A percentile compares a stretch with the other conserved stretches of the same genome.
Evolutionary conservation across 1,284 basidiomycete genomes (phyloP).

Genomic region (Cerioporus squamosus): DNA sequence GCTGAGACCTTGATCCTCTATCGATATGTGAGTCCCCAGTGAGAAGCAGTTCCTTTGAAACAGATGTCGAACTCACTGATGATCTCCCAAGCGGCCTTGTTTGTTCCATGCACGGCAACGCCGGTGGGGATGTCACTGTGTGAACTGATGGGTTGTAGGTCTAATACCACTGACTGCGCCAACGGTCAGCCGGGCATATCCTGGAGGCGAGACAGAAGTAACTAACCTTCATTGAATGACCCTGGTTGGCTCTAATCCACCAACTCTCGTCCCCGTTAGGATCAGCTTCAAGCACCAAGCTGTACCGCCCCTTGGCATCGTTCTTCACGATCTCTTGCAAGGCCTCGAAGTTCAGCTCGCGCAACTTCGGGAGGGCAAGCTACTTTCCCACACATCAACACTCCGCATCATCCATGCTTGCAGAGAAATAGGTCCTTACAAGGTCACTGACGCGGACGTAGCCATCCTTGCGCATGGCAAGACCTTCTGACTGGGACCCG

Average conservation of each 20-base stretch:
- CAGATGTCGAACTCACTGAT: conserved; percentile 56
- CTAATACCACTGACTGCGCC: conserved; percentile 64
- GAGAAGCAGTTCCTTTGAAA: conserved; percentile 4
- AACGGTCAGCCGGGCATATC: not conserved
- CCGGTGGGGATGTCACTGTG: conserved; percentile 61
- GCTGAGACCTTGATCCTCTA: conserved; percentile 75
- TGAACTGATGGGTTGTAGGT: conserved; percentile 66
- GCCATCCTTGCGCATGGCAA: conserved; percentile 80
- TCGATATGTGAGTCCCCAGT: not conserved
- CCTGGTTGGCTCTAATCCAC: conserved; percentile 95
- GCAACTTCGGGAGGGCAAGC: conserved; percentile 33
- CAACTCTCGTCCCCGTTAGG: conserved; percentile 48
- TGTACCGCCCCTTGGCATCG: conserved; percentile 82
- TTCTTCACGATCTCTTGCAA: conserved; percentile 75
- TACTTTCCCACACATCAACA: conserved; percentile 25
- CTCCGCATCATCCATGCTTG: not conserved
- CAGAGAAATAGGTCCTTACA: conserved; percentile 46
- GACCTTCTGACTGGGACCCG: conserved; percentile 76
- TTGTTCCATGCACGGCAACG: conserved; percentile 83
- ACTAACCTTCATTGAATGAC: conserved; percentile 82
- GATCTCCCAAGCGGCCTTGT: conserved; percentile 63
- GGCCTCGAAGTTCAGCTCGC: conserved; percentile 47
- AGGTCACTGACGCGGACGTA: conserved; percentile 77
- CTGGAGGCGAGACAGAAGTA: not conserved
- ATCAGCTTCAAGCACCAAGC: conserved; percentile 65